Conservation (phyloP, 2,329 filamentous ascomycete genomes). For the Verticillium klebahnii region DNA sequence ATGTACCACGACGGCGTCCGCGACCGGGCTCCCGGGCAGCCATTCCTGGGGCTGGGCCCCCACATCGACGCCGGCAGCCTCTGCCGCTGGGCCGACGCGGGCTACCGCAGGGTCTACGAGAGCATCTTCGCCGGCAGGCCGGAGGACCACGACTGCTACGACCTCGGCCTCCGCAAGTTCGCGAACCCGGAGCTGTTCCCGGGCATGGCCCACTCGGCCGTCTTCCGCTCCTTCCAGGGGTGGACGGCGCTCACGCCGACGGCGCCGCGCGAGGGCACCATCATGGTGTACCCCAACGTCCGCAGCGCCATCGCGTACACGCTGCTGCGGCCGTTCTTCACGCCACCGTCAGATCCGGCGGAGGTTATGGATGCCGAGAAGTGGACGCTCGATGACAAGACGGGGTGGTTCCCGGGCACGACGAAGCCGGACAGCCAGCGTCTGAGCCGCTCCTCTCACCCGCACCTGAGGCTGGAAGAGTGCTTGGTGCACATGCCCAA, state of each 20-base stretch:
- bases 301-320: conserved; percentile 30
- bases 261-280: conserved; percentile 26
- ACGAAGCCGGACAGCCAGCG: conserved; percentile 26
- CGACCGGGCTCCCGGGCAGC: conserved; percentile 28
- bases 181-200: conserved; percentile 29
- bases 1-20: conserved; percentile 34
- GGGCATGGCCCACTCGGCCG: conserved; percentile 28
- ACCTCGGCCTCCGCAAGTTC: conserved; percentile 27
- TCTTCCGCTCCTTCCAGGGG: conserved; percentile 33
- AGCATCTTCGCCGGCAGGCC: conserved; percentile 30
- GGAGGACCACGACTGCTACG: conserved; percentile 29
- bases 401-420: conserved; percentile 32
- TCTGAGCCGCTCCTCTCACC: conserved; percentile 28
- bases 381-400: conserved; percentile 27
- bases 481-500: conserved; percentile 31
- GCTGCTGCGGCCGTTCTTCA: conserved; percentile 36
- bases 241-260: conserved; percentile 36
- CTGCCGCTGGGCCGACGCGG: conserved; percentile 33
- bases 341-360: conserved; percentile 18
- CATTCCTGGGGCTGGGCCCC: conserved; percentile 34
- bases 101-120: conserved; percentile 30
- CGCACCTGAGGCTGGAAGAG: conserved; percentile 31
- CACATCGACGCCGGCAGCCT: conserved; percentile 39
- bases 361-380: conserved; percentile 29
- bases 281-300: conserved; percentile 35